Base-by-base conservation (phyloP, 257 asterid species). In the Penstemon barbatus region DNA sequence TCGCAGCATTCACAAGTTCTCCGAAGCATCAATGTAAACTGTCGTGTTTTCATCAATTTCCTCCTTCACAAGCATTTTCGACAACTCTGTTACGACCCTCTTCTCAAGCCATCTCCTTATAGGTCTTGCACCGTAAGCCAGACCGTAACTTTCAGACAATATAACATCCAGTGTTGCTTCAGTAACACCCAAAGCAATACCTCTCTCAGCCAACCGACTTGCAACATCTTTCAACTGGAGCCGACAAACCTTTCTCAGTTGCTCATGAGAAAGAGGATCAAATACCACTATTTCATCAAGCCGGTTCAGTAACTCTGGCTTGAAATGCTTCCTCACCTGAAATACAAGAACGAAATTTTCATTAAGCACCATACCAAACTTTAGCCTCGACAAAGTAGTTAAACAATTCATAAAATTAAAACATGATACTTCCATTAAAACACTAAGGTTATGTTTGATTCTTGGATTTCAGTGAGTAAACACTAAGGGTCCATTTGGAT, bases 81-180 rank as follows among this genome's bases (percentile, higher is more conserved):
- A 90, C 8, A 90, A 46, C 82, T 90, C 94, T 0, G 96, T 93
- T 43, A 93, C 98, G 33, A 93, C 96, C 72, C 78, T 77, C 49
- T 82, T 93, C 89, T 93, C 97, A 75, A 93, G 72, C 99, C 99
- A 93, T 56, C 99, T 84, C 53, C 99, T 75, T 36, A 93, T 93
- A 0, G 96, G 97, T 0, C 97, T 81, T 1, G 97, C 99, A 33
- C 99, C 99, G 5, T 87, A 93, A 0, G 84, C 96, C 3, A 97
- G 99, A 69, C 89, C 96, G 52, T 88, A 91, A 61, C 99, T 93
- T 37, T 87, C 89, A 0, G 91, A 82, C 42, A 90, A 63, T 6
- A 91, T 89, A 5, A 91, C 82, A 49, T 94, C 97, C 0, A 88
- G 4, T 0, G 99, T 97, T 0, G 91, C 83, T 66, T 90, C 99